Percentiles rank a stretch among this genome's conserved stretches.
These are phyloP conservation scores for Castanea sativa DNA, from an alignment of 306 rosid species.

Conservation along the genomic window DNA sequence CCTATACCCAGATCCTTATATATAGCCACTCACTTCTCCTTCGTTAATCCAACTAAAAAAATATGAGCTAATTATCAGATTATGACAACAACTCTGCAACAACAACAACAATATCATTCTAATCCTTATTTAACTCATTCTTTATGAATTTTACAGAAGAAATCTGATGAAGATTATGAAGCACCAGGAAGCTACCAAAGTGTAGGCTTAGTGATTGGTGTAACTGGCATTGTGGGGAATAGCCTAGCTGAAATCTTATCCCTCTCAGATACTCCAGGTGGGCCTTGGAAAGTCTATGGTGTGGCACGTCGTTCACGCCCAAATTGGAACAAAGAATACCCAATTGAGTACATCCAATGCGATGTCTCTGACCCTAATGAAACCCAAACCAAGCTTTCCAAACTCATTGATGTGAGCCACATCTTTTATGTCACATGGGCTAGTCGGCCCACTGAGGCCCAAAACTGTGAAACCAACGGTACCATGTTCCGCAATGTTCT, in stretches of 20 bases:
- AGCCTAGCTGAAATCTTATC: conserved; percentile 84
- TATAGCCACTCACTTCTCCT: too few species aligned
- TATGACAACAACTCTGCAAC: too few species aligned
- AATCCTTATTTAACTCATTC: too few species aligned
- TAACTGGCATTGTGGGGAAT: conserved; percentile 69
- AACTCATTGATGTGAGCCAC: conserved; percentile 58
- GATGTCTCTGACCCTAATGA: conserved; percentile 60
- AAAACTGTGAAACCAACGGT: conserved; percentile 56
- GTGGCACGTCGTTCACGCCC: conserved; percentile 71
- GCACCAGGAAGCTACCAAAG: conserved; percentile 31
- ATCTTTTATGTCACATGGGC: conserved; percentile 68
- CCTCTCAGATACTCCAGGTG: conserved; percentile 68
- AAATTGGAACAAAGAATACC: conserved; percentile 60
- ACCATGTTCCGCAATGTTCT: conserved; percentile 55
- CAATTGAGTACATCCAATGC: conserved; percentile 61
- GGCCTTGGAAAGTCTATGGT: conserved; percentile 80
- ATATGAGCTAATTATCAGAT: too few species aligned
- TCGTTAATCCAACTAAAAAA: too few species aligned
- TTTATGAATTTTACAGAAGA: conserved; percentile 31
- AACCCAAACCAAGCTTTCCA: conserved; percentile 50
- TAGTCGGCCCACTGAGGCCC: conserved; percentile 39
- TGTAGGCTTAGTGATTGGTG: conserved; percentile 58
- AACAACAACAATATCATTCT: too few species aligned
- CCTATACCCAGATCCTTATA: too few species aligned
- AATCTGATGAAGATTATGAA: conserved; percentile 39